Base-by-base conservation (phyloP, 1,284 basidiomycete species). In the Trichosporon sp. region DNA sequence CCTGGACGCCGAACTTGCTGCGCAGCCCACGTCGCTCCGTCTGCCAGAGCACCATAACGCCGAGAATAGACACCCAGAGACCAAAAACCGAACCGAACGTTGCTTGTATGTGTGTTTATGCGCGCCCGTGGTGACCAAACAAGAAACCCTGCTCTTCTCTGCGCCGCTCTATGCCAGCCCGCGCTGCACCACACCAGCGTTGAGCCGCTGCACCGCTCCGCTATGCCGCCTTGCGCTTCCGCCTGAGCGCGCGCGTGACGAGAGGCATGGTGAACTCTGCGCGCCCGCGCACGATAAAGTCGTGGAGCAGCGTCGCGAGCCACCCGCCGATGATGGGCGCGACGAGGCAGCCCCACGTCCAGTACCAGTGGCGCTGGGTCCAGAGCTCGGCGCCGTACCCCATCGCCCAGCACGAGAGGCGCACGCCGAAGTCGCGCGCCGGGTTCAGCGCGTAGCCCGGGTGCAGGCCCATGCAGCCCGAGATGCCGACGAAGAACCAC, bases 391-490 rank as follows among this genome's bases (percentile, higher is more conserved):
- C 67, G 13, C 73, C 68, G 64, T 78, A 79, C 0, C 78, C 78
- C 35, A 75, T 64, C 1, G 62, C 64, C 53, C 71, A 72, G 31
- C 75, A 62, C 0, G 73, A 72, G 18, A 78, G 56, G 5, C 77
- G 72, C 13, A 76, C 75, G 0, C 78, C 78, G 23, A 80, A 66
- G 65, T 80, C 78, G 18, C 78, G 72, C 2, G 77, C 76, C 2
- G 75, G 74, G 56, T 80, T 80, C 66, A 78, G 72, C 5, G 72
- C 73, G 58, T 75, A 75, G 1, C 71, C 66, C 1, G 72, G 66
- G 65, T 73, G 47, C 42, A 69, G 68, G 25, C 73, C 74, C 66
- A 64, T 53, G 18, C 31, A 56, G 32, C 66, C 66, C 9, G 18
- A 53, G 13, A 70, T 58, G 47, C 42, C 69, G n/a, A 62, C 25